Conservation (phyloP, 257 asterid genomes). For the Forsythia viridissima region DNA sequence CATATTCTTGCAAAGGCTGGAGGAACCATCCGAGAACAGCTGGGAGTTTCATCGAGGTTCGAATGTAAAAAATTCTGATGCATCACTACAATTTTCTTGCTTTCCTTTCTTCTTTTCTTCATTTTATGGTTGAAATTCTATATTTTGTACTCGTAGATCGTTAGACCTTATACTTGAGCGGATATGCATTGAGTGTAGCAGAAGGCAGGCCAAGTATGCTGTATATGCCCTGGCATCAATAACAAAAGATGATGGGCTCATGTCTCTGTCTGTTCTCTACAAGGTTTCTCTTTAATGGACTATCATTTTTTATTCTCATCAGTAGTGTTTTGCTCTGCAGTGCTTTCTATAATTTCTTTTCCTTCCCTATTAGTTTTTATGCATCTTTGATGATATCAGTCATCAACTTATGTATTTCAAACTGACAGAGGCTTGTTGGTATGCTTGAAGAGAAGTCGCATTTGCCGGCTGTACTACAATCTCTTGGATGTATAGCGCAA, state of each 20-base stretch:
- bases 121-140: constrained; percentile 19
- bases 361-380: constrained; percentile 19
- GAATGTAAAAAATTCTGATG: constrained; percentile 11
- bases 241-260: constrained; percentile 97
- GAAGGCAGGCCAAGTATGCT: constrained; percentile 98
- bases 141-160: constrained; percentile 55
- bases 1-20: constrained; percentile 99
- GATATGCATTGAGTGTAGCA: constrained; percentile 95
- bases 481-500: constrained; percentile 98
- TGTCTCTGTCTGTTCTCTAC: constrained; percentile 98
- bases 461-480: constrained; percentile 95
- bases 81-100: not conserved
- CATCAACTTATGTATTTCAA: constrained; percentile 11
- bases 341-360: constrained; percentile 17
- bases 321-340: not conserved
- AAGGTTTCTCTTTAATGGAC: constrained; percentile 57
- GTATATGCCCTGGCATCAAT: constrained; percentile 97
- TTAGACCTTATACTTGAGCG: constrained; percentile 97
- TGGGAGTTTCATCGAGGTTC: constrained; percentile 92
- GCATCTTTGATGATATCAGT: constrained; percentile 20
- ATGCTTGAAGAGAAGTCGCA: constrained; percentile 90
- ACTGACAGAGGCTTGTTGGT: constrained; percentile 85
- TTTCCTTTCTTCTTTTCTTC: constrained; percentile 7
- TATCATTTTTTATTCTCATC: constrained; percentile 6
- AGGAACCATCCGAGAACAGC: constrained; percentile 89